phyloP scores from a whole-genome alignment of 306 rosid genomes.

The Trichosanthes truncata region DNA sequence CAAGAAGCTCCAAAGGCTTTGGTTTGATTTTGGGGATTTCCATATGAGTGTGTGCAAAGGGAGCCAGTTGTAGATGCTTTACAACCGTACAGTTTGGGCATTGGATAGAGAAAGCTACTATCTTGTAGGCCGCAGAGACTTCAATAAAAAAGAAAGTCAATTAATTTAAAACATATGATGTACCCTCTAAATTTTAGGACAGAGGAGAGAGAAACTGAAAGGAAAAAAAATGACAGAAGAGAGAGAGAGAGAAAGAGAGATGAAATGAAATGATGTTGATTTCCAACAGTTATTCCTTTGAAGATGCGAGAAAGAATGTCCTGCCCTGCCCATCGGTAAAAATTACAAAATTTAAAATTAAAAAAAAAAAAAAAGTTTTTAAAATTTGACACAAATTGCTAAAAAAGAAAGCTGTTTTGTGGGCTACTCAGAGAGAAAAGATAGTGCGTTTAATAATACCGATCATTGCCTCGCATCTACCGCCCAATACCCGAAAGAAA shows the following conservation, averaged over 20 bases:
- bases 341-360: too few relatives aligned
- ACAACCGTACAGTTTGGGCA: conserved; percentile 7
- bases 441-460: background rate
- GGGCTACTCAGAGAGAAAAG: conserved; percentile 4
- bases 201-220: background rate
- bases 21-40: background rate
- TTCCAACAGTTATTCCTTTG: conserved; percentile 5
- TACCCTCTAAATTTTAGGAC: background rate
- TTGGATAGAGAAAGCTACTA: conserved; percentile 29
- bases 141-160: background rate
- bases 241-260: too few relatives aligned
- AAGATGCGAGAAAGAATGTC: conserved; percentile 4
- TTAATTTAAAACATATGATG: background rate
- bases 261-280: background rate
- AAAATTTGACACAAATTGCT: background rate
- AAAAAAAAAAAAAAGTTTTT: too few relatives aligned
- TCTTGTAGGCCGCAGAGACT: conserved; percentile 24
- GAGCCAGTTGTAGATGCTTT: conserved; percentile 22
- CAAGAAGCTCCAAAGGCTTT: background rate
- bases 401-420: background rate
- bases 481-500: background rate
- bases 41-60: conserved; percentile 11
- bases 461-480: background rate
- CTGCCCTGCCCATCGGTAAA: background rate
- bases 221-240: background rate